Evolutionary conservation across 2,329 filamentous ascomycete genomes (phyloP), one percentile per base, ranked within the genome.

Genomic region (Stagonosporopsis chrysanthemi): DNA sequence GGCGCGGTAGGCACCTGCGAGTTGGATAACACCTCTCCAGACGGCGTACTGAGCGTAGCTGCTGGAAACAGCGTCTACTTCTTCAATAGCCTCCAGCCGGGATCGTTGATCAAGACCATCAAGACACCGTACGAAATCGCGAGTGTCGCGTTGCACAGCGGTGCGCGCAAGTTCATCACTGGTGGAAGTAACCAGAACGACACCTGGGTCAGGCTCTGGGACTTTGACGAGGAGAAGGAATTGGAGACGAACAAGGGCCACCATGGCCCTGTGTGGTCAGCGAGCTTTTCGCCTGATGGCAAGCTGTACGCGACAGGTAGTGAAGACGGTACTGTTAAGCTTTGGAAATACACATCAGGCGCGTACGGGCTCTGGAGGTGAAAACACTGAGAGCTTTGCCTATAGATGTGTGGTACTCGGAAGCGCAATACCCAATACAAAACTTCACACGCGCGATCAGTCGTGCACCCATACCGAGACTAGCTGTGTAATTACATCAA

Each of bases 271-370:
- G 95, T 99, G 61, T 99, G 95, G 95, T 97, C 92, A 6, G 88
- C 96, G 58, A 89, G 90, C 54, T 99, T 97, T 77, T 95, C 93
- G 0, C 95, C 95, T 0, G 95, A 99, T 71, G 93, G 93, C 43
- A 97, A 96, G 74, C 81, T 99, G 7, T 99, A 98, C 73, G 95
- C 93, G 1, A 99, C 95, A 1, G 95, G 91, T 28, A 97, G 93
- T 45, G 95, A 99, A 75, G 95, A 99, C 70, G 95, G 95, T 38
- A 99, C 95, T 0, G 96, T 99, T 76, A 99, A 99, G 80, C 82
- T 99, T 65, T 90, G 87, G 87, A 90, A 90, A 74, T 86, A 86
- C 58, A 87, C 86, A 47, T 80, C 81, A 42, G 86, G 86, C 41
- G 81, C 85, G 2, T 89, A 89, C 71, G 87, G 87, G 15, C 75